phyloP scores from a whole-genome alignment of 208 protist species.

The Leishmania gerbilli region DNA sequence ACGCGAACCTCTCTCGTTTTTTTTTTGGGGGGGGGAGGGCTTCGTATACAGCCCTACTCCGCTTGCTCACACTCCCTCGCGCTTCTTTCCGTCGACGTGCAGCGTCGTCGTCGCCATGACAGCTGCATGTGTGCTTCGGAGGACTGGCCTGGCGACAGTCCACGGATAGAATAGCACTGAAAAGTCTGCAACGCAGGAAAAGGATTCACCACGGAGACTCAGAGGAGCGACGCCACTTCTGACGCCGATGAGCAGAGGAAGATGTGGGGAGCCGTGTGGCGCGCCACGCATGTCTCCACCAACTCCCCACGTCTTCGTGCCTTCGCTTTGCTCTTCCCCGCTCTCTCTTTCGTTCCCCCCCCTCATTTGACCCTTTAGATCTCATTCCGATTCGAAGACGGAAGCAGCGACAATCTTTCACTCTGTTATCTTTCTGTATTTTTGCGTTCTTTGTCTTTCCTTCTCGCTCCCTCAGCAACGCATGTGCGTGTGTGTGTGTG shows the following conservation, averaged over 20 bases:
- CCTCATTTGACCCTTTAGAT: too few relatives aligned
- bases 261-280: not conserved
- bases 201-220: not conserved
- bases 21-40: not conserved
- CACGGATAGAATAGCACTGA: not conserved
- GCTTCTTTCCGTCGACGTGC: not conserved
- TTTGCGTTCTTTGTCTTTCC: not conserved
- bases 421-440: not conserved
- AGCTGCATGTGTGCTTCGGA: not conserved
- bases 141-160: too few relatives aligned
- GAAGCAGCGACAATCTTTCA: not conserved
- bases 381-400: not conserved
- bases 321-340: not conserved
- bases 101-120: not conserved
- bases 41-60: not conserved
- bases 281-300: not conserved
- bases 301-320: too few relatives aligned
- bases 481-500: not conserved
- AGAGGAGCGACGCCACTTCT: not conserved
- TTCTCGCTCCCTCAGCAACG: too few relatives aligned
- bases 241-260: not conserved
- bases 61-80: not conserved
- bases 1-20: not conserved
- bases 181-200: not conserved
- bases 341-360: not conserved